A percentile compares a stretch with the other conserved stretches of the same genome.
phyloP scores from a whole-genome alignment of 2,329 filamentous ascomycete species.

The Penicillium sp. region DNA sequence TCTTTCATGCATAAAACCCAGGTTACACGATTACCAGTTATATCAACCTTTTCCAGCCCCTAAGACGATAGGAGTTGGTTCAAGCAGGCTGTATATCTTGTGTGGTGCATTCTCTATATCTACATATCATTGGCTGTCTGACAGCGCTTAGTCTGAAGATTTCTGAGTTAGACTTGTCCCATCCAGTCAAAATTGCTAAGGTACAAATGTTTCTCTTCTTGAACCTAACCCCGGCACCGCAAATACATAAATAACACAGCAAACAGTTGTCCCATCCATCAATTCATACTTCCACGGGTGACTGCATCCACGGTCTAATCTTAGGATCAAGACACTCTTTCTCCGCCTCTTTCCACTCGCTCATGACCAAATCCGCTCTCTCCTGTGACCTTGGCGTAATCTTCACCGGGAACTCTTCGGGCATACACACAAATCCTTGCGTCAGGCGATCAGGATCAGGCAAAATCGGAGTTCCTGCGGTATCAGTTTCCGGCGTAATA shows the following conservation, averaged over 20 bases:
- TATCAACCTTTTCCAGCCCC: not conserved
- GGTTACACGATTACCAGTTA: not conserved
- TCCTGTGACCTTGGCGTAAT: constrained; percentile 39
- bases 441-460: constrained; percentile 44
- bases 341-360: constrained; percentile 16
- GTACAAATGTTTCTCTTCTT: not conserved
- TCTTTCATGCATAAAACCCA: too few relatives aligned
- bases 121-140: not conserved
- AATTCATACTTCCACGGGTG: not conserved
- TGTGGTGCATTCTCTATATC: not conserved
- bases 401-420: constrained; percentile 38
- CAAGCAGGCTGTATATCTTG: not conserved
- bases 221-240: not conserved
- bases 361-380: constrained; percentile 25
- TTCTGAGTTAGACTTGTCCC: not conserved
- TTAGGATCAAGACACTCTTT: constrained; percentile 9
- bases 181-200: not conserved
- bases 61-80: not conserved
- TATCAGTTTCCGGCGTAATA: constrained; percentile 34
- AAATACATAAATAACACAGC: not conserved
- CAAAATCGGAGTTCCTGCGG: constrained; percentile 34
- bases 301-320: constrained; percentile 15
- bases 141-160: too few relatives aligned
- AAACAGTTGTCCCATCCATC: not conserved
- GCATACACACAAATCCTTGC: constrained; percentile 48